Percentiles rank a stretch among this genome's conserved stretches.
Conservation (phyloP, 768 basidiomycete species). For the Xerocomellus dryophilus region DNA sequence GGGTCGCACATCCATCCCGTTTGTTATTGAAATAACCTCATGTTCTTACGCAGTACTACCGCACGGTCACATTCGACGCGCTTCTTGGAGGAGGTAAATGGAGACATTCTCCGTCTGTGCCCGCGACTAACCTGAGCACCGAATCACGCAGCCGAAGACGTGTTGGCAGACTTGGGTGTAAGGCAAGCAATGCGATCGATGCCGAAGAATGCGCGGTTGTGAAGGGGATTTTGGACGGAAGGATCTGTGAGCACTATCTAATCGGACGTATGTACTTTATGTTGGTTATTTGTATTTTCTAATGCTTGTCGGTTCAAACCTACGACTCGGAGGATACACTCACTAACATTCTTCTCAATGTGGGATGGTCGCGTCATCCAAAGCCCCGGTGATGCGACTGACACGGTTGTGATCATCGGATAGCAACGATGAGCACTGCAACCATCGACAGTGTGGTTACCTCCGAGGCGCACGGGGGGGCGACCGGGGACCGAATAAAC, state of each 20-base stretch:
- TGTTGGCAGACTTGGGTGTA: slow-evolving; percentile 75
- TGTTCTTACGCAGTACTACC: slow-evolving; percentile 28
- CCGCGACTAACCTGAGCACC: not conserved
- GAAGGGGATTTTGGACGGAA: slow-evolving; percentile 8
- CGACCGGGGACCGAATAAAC: too few species aligned
- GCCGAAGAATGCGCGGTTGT: slow-evolving; percentile 66
- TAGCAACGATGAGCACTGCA: too few species aligned
- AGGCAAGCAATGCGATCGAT: slow-evolving; percentile 75
- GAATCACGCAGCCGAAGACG: slow-evolving; percentile 56
- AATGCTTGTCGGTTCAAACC: not conserved
- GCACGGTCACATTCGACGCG: slow-evolving; percentile 36
- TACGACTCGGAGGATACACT: too few species aligned
- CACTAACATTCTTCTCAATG: too few species aligned
- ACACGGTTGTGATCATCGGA: too few species aligned
- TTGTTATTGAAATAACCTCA: slow-evolving; percentile 10
- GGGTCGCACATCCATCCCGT: slow-evolving; percentile 9
- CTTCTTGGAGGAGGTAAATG: slow-evolving; percentile 62
- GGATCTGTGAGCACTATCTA: slow-evolving; percentile 1
- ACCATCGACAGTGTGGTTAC: too few species aligned
- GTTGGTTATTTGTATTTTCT: not conserved
- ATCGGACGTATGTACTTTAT: not conserved
- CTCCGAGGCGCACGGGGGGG: too few species aligned
- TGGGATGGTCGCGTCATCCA: too few species aligned
- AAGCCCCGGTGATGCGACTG: too few species aligned
- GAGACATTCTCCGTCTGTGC: not conserved